Conservation (phyloP, 345 rosid genomes). For the Chamaenerion angustifolium region DNA sequence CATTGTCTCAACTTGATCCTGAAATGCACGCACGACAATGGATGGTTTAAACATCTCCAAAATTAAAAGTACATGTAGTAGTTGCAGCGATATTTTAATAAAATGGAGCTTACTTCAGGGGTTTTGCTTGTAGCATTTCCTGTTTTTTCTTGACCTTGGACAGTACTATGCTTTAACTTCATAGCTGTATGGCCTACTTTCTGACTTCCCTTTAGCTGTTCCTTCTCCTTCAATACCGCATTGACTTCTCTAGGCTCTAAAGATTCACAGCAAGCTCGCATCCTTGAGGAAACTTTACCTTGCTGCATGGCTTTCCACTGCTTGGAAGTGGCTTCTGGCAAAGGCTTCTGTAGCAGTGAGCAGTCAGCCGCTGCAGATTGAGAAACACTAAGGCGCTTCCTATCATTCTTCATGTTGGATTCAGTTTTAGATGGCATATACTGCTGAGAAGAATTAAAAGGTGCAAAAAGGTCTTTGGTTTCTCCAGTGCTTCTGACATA, state of each 20-base stretch:
- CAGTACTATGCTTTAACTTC: slow-evolving; percentile 19
- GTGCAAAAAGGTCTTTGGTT: slow-evolving; percentile 6
- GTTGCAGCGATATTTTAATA: neutral
- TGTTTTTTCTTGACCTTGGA: slow-evolving; percentile 25
- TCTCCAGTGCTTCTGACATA: slow-evolving; percentile 10
- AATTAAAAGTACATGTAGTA: too few relatives aligned
- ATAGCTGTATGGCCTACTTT: slow-evolving; percentile 5
- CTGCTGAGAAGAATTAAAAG: slow-evolving; percentile 7
- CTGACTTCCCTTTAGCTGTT: slow-evolving; percentile 21
- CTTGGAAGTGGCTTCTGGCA: slow-evolving; percentile 14
- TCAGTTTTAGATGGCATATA: slow-evolving; percentile 19
- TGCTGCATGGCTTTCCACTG: slow-evolving; percentile 9
- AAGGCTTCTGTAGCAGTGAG: slow-evolving; percentile 15
- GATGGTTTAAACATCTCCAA: too few relatives aligned
- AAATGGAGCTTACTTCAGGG: slow-evolving; percentile 20
- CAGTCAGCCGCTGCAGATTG: slow-evolving; percentile 7
- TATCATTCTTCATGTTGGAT: slow-evolving; percentile 11
- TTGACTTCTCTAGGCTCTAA: slow-evolving; percentile 16
- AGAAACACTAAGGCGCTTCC: slow-evolving; percentile 14
- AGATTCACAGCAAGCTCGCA: slow-evolving; percentile 19
- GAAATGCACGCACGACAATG: slow-evolving; percentile 7
- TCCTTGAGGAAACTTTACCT: slow-evolving; percentile 5
- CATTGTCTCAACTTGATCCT: slow-evolving; percentile 41
- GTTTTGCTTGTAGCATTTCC: slow-evolving; percentile 15
- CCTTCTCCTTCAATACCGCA: slow-evolving; percentile 22